These are phyloP conservation scores for Metschnikowia corniflorae DNA, from an alignment of 805 yeast genomes.

Conservation along the genomic window DNA sequence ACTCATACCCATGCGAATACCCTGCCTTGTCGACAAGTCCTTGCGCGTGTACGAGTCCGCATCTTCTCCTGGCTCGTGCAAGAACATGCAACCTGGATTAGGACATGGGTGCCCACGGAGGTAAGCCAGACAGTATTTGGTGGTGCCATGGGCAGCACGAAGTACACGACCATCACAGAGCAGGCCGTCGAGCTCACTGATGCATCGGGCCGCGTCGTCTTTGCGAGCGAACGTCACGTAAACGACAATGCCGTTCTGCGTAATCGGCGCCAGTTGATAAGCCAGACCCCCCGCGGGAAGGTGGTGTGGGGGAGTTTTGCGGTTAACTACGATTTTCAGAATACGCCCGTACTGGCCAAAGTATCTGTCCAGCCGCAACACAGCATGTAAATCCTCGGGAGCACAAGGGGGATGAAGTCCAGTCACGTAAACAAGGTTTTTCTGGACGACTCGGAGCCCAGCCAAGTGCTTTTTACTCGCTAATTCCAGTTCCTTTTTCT, in stretches of 20 bases:
- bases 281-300: conserved; percentile 29
- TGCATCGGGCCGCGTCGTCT: conserved; percentile 94
- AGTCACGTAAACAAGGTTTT: conserved; percentile 92
- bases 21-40: conserved; percentile 74
- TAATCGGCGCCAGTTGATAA: conserved; percentile 18
- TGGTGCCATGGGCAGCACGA: conserved; percentile 97
- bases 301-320: conserved; percentile 49
- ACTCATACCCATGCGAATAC: conserved; percentile 53
- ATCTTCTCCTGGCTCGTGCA: conserved; percentile 99
- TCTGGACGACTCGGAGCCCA: conserved; percentile 97
- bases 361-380: conserved; percentile 83
- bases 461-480: conserved; percentile 85
- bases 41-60: conserved; percentile 95
- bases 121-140: conserved; percentile 96
- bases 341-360: conserved; percentile 99
- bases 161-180: conserved; percentile 85
- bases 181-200: conserved; percentile 88
- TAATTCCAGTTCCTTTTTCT: conserved; percentile 84
- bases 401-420: conserved; percentile 86
- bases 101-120: conserved; percentile 95
- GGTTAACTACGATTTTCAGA: conserved; percentile 87
- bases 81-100: conserved; percentile 97
- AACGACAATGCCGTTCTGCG: conserved; percentile 82
- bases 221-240: conserved; percentile 90
- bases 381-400: conserved; percentile 77